A percentile compares a stretch with the other conserved stretches of the same genome.
Conservation (phyloP, 179 eudicot genomes). For the Silene vulgaris region DNA sequence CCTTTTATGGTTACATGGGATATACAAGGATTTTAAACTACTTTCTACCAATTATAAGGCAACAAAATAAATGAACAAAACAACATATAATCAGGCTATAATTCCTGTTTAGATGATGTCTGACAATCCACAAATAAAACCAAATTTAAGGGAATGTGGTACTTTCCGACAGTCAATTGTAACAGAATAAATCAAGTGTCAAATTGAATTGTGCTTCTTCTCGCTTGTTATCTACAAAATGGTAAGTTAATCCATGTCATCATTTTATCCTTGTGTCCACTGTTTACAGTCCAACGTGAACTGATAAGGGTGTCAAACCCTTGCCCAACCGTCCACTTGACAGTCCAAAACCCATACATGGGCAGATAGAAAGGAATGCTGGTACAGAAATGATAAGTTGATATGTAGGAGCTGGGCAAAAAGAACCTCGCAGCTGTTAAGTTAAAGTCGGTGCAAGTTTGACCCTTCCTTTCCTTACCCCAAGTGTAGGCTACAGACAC, state of each 20-base stretch:
- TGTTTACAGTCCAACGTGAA: neutral
- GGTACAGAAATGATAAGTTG: neutral
- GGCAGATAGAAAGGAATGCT: neutral
- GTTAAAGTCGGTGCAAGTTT: neutral
- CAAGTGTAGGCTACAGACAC: neutral
- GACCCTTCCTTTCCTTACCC: neutral
- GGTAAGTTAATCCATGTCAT: neutral
- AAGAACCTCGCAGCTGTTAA: neutral
- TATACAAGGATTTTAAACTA: neutral
- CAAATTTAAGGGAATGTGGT: neutral
- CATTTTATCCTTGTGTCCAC: neutral
- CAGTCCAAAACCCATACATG: neutral
- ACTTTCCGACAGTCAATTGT: neutral
- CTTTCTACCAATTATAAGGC: neutral
- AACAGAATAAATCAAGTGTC: neutral
- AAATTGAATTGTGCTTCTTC: too few species aligned
- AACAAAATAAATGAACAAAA: neutral
- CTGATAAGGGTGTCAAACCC: neutral
- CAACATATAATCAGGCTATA: neutral
- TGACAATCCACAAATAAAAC: neutral
- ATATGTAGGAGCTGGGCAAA: neutral
- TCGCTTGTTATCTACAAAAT: neutral
- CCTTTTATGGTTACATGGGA: neutral
- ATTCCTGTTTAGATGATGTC: neutral
- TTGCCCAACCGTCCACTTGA: neutral